These are phyloP conservation scores for Aspergillus calidoustus DNA, from an alignment of 2,329 filamentous ascomycete species.

Conservation along the genomic window DNA sequence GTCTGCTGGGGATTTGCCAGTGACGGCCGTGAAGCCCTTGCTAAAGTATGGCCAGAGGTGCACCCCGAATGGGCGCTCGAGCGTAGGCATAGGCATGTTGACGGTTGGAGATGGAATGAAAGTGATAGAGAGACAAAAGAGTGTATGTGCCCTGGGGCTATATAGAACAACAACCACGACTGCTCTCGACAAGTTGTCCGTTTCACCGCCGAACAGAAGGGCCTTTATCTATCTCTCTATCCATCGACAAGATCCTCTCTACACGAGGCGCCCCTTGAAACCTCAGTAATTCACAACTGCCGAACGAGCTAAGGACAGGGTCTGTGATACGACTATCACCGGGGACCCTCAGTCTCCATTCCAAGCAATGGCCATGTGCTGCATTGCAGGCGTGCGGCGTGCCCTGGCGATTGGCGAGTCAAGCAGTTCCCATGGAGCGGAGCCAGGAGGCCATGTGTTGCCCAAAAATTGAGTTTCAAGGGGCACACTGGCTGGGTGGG, in stretches of 20 bases:
- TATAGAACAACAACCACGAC: background rate
- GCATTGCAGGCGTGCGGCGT: background rate
- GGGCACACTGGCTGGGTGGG: background rate
- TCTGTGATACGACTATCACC: background rate
- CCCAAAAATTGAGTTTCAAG: background rate
- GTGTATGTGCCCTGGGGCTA: background rate
- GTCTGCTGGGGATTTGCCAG: constrained; percentile 81
- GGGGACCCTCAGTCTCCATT: background rate
- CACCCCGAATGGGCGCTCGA: constrained; percentile 91
- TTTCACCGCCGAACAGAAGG: background rate
- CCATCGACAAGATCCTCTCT: background rate
- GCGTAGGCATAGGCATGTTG: constrained; percentile 69
- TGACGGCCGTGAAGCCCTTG: constrained; percentile 75
- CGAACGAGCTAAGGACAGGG: background rate
- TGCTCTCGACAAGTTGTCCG: too few species aligned
- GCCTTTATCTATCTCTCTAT: background rate
- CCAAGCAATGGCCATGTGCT: background rate
- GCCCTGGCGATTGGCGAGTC: background rate
- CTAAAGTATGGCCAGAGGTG: constrained; percentile 94
- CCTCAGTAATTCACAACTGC: background rate
- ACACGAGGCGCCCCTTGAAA: background rate
- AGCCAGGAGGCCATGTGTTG: background rate
- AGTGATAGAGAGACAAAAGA: background rate
- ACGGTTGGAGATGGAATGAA: constrained; percentile 31
- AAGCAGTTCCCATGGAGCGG: background rate